Conservation (phyloP, 2,329 filamentous ascomycete species). For the Zalaria obscura region DNA sequence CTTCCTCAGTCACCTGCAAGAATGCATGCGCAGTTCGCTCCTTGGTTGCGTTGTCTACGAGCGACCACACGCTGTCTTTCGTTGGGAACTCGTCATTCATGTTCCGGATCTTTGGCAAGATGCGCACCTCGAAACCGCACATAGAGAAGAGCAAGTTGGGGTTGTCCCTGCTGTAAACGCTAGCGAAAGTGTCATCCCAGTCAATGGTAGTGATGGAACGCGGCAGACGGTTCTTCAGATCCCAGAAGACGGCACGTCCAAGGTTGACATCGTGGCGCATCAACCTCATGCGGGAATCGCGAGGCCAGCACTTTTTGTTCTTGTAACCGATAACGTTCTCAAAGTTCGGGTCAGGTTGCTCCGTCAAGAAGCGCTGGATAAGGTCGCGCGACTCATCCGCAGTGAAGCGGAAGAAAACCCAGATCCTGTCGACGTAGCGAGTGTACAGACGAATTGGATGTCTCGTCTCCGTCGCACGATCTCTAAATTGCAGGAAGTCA, state of each 20-base stretch:
- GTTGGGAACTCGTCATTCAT: conserved; percentile 92
- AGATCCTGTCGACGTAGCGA: conserved; percentile 94
- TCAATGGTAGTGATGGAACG: conserved; percentile 94
- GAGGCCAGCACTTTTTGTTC: conserved; percentile 99
- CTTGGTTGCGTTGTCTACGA: conserved; percentile 92
- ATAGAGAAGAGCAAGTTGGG: conserved; percentile 95
- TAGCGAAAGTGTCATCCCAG: conserved; percentile 97
- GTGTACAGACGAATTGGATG: conserved; percentile 98
- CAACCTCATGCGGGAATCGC: conserved; percentile 91
- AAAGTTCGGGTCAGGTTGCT: conserved; percentile 96
- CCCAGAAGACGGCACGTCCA: conserved; percentile 95
- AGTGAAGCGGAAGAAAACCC: conserved; percentile 90
- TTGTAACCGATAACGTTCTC: conserved; percentile 98
- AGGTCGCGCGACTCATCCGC: conserved; percentile 91
- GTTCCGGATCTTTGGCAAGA: conserved; percentile 88
- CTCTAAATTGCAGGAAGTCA: conserved; percentile 93
- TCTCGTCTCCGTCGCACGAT: conserved; percentile 77
- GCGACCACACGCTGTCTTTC: conserved; percentile 96
- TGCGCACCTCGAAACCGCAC: conserved; percentile 94
- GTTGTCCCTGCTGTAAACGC: conserved; percentile 95
- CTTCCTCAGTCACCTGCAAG: conserved; percentile 92
- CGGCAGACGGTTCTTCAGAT: conserved; percentile 90
- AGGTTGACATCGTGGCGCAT: conserved; percentile 99
- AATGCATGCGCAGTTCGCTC: conserved; percentile 96
- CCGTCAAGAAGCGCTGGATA: conserved; percentile 93